Evolutionary conservation across 768 basidiomycete genomes (phyloP), one percentile per base, ranked within the genome.

Genomic region (Cystobasidium ongulense): DNA sequence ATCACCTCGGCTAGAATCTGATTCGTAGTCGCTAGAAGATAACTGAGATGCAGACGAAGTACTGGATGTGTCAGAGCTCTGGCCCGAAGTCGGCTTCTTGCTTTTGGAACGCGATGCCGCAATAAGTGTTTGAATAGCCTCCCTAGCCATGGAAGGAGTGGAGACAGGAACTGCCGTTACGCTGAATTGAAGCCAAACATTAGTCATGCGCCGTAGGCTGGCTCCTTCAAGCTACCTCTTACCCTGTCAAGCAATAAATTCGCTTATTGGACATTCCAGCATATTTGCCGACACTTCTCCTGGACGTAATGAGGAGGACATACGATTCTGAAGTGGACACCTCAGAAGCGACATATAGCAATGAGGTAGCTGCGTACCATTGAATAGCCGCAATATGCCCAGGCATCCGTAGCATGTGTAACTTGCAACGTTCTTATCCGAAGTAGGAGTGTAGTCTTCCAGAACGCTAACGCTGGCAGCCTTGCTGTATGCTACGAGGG

Each of bases 201-300:
- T 23, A 67, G 65, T 17, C 5, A 41, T 7, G 25, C 4, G n/a
- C 36, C 21, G 13, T 59, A 59, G 11, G 57, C 27, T 27, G 29
- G n/a, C 43, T 46, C 43, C n/a, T 13, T 46, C n/a, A 54, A 59
- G 8, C 5, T 4, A 13, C 8, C 3, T 5, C 68, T n/a, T 15
- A 71, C 68, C 68, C 68, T 31, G 52, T 71, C 18, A 71, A 35
- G 33, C 52, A 29, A 59, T 59, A 35, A 8, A 71, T 59, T 17
- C 27, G 31, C 54, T 71, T 71, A 29, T 5, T 36, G 10, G 2
- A 27, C 5, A 52, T 38, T 7, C 53, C 33, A 36, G 54, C 53
- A 59, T 71, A 71, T n/a, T 71, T 29, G 50, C 68, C 68, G 23
- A 71, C 29, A 31, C 33, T 13, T n/a, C 29, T 54, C 3, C 54